A percentile compares a stretch with the other conserved stretches of the same genome.
phyloP scores from a whole-genome alignment of 73 alveolate genomes.

The Paramecium tetraurelia region DNA sequence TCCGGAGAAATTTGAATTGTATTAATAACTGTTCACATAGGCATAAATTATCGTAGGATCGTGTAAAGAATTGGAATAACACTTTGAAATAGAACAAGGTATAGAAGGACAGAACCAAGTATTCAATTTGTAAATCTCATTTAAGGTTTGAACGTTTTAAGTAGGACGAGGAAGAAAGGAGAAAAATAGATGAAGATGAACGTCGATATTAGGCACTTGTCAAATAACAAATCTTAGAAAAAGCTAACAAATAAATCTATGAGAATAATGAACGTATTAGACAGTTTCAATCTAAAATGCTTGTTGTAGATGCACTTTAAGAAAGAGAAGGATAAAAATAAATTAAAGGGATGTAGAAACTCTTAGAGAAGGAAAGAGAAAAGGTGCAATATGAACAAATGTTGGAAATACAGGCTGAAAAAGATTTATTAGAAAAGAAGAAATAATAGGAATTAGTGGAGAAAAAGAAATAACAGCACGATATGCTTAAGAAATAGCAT shows the following conservation, averaged over 20 bases:
- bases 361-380: conserved; percentile 49
- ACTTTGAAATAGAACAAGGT: conserved; percentile 75
- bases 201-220: conserved; percentile 73
- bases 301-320: conserved; percentile 81
- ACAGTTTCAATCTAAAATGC: conserved; percentile 85
- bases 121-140: background rate
- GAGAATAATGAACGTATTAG: conserved; percentile 87
- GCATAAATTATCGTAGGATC: conserved; percentile 65
- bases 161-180: conserved; percentile 79
- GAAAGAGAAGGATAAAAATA: conserved; percentile 84
- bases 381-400: conserved; percentile 33
- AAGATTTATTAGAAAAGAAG: conserved; percentile 72
- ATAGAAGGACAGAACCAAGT: conserved; percentile 79
- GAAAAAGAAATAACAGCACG: conserved; percentile 73
- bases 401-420: conserved; percentile 35
- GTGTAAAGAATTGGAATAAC: conserved; percentile 82
- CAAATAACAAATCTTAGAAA: conserved; percentile 74
- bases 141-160: conserved; percentile 76
- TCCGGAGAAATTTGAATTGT: conserved; percentile 41
- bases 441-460: conserved; percentile 75
- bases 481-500: conserved; percentile 70
- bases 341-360: conserved; percentile 58
- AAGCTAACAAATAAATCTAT: conserved; percentile 83
- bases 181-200: conserved; percentile 87
- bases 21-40: background rate